Conservation (phyloP, 2,329 filamentous ascomycete genomes). For the Cladophialophora chaetospira region DNA sequence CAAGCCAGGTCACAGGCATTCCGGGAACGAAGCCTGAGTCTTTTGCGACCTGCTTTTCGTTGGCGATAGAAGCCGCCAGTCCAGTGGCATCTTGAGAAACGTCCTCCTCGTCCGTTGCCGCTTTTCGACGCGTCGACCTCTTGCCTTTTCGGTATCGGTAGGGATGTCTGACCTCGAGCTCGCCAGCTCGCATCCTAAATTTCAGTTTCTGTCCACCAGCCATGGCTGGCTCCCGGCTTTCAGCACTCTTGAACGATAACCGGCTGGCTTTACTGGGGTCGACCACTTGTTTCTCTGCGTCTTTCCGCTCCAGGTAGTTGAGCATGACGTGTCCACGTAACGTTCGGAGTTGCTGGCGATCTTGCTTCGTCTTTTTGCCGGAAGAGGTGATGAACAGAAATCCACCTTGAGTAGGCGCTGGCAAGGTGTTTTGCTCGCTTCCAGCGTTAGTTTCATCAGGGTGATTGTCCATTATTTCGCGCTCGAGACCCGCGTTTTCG, state of each 20-base stretch:
- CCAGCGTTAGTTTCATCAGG: no score
- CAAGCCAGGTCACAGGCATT: slow-evolving; percentile 10
- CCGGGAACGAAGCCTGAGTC: slow-evolving; percentile 9
- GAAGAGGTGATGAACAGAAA: slow-evolving; percentile 19
- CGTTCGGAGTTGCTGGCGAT: slow-evolving; percentile 10
- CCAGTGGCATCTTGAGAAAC: not conserved
- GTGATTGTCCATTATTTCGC: not conserved
- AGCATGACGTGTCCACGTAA: slow-evolving; percentile 24
- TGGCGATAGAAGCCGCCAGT: not conserved
- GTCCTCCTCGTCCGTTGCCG: not conserved
- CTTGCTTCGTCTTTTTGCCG: slow-evolving; percentile 3
- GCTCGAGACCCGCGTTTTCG: not conserved
- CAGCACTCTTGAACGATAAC: not conserved
- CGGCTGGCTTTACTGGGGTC: not conserved
- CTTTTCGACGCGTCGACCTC: not conserved
- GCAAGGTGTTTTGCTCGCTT: not conserved
- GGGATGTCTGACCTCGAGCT: slow-evolving; percentile 6
- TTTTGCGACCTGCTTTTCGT: not conserved
- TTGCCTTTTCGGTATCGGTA: slow-evolving; percentile 15
- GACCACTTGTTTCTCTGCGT: slow-evolving; percentile 8
- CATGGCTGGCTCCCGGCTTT: not conserved
- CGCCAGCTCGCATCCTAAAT: slow-evolving; percentile 14
- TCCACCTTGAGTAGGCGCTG: not conserved
- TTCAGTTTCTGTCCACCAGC: slow-evolving; percentile 21
- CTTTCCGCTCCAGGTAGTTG: slow-evolving; percentile 19